Evolutionary conservation across 2,329 filamentous ascomycete genomes (phyloP), one percentile per base, ranked within the genome.

Genomic region (Hortaea werneckii): DNA sequence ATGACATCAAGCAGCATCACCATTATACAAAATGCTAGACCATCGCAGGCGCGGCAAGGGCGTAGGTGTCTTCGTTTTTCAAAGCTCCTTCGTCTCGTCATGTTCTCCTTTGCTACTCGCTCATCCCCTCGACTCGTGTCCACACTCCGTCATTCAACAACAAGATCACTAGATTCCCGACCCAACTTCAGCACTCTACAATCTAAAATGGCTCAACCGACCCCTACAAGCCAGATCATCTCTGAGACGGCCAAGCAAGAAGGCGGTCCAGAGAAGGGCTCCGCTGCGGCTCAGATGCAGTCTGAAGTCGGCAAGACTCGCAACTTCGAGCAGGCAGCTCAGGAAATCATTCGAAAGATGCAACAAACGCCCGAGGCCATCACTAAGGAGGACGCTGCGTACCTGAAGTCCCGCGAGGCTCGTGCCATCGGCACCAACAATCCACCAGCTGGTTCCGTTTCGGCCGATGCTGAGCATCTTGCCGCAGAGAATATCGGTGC

Each of bases 361-460:
- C 47, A 56, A 42, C 44, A 39, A 9, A 48, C 50, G 13, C 59
- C 59, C 12, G 61, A 57, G 38, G 58, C 58, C 5, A 59, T 68
- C 46, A 66, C 64, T 29, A 62, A 44, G 54, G 48, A 62, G 49
- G 67, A 70, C 44, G 67, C 67, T 29, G 58, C 65, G 43, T 60
- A 61, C 41, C 59, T 70, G 27, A 65, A 69, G 47, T 67, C 65
- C 28, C 65, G 67, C 40, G 67, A 70, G 50, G 61, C 64, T 44
- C 63, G 66, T 30, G 63, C 46, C 13, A 53, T 48, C 5, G 58
- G 58, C 20, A 53, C 57, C 34, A 47, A 40, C 5, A 51, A 60
- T 35, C 58, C 59, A 7, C 57, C 56, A 3, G 42, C 52, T 11
- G 58, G 58, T 43, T 58, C 65, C 26, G 52, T 69, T 37, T 61